Base-by-base conservation (phyloP, 352 stramenopile genomes). In the Phytopythium vexans region DNA sequence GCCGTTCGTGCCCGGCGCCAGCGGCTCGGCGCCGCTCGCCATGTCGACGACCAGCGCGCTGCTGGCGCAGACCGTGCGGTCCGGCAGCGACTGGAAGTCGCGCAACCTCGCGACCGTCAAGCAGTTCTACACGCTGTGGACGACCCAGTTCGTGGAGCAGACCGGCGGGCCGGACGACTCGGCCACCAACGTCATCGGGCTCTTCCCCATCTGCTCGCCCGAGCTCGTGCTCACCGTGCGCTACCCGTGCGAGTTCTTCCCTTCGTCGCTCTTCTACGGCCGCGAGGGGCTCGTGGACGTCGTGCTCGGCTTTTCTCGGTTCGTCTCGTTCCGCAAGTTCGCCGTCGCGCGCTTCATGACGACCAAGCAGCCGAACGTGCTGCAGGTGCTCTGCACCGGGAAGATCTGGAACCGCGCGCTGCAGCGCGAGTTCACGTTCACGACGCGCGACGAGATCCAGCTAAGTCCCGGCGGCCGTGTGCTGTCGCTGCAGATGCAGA, bases 71-170 rank as follows among this genome's bases (percentile, higher is more conserved):
- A 87, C 72, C 7, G 82, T 92, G 32, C 82, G 84, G 2, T 92
- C 82, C 10, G 92, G 82, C 1, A 60, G 71, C 27, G 84, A 94
- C 63, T 92, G 82, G 84, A 94, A 92, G 53, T 85, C 72, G 4
- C 78, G 84, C 51, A 94, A 94, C 56, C 56, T 92, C 57, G 79
- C 65, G 14, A 90, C 81, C 3, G 68, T 89, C 47, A 90, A 90
- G 61, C 82, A 94, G 56, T 94, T 92, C 51, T 94, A 94, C 59
- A 62, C 72, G 31, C 70, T 92, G 54, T 94, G 82, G 82, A 82
- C 76, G 37, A 74, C 77, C 6, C 78, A 89, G 58, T 87, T 92
- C 45, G 42, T 88, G 4, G 77, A 89, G 37, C 72, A 85, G 36
- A 78, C 62, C 6, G 68, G 76, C 15, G 69, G 72, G 5, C 12